Conservation (phyloP, 1,139 yeast genomes). For the Saccharomyces hybrid region DNA sequence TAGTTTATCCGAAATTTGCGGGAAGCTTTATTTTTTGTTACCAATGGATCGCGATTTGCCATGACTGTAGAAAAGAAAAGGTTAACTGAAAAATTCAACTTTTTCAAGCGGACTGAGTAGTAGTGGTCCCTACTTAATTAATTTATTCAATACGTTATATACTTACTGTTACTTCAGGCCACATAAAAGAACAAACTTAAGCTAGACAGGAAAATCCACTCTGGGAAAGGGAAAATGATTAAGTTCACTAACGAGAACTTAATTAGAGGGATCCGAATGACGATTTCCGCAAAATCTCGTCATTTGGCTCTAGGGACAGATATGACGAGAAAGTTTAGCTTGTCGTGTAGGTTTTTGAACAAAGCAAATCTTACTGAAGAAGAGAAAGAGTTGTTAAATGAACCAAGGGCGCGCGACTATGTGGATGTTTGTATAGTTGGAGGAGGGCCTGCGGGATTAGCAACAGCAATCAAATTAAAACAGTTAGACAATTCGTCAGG, state of each 20-base stretch:
- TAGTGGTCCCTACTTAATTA: neutral
- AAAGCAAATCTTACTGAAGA: slow-evolving; percentile 31
- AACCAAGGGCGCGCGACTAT: slow-evolving; percentile 69
- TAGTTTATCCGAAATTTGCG: neutral
- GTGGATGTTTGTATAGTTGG: slow-evolving; percentile 96
- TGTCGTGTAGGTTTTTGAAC: neutral
- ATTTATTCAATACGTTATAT: neutral
- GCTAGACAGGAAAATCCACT: neutral
- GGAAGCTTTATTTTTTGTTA: neutral
- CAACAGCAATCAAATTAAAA: slow-evolving; percentile 84
- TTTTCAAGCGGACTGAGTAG: neutral
- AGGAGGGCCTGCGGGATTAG: slow-evolving; percentile 96
- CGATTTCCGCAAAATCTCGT: neutral
- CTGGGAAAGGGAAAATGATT: neutral
- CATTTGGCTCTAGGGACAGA: neutral
- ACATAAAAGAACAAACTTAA: neutral
- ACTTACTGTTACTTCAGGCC: neutral
- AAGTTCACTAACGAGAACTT: neutral
- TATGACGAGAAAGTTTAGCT: neutral
- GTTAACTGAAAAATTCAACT: neutral
- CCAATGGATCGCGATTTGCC: neutral
- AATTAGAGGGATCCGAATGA: neutral
- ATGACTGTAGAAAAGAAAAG: neutral
- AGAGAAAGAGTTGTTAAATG: slow-evolving; percentile 39
- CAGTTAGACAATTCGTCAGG: slow-evolving; percentile 72